Conservation (phyloP, 2,329 filamentous ascomycete species). For the Colletotrichum endophyticum region DNA sequence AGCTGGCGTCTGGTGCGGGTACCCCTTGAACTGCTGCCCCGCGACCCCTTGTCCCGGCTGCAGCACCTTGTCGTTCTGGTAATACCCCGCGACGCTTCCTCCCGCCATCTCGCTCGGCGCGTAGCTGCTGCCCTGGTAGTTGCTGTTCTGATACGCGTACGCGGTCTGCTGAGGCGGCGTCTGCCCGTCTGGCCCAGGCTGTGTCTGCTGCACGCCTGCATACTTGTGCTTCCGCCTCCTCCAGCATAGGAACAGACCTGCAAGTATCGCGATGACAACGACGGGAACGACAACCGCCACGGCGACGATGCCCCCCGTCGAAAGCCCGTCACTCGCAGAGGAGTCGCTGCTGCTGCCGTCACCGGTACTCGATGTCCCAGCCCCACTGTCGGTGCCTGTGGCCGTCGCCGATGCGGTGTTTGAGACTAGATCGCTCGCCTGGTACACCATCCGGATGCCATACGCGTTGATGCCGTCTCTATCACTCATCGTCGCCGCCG, state of each 20-base stretch:
- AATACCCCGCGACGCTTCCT: neutral
- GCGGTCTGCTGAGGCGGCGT: neutral
- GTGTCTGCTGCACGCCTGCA: slow-evolving; percentile 4
- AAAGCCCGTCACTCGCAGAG: neutral
- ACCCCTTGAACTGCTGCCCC: slow-evolving; percentile 5
- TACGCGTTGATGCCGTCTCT: slow-evolving; percentile 26
- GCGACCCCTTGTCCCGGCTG: neutral
- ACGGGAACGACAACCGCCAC: neutral
- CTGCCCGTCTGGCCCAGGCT: neutral
- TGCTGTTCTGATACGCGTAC: neutral
- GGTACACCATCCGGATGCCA: slow-evolving; percentile 30
- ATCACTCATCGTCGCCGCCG: slow-evolving; percentile 9
- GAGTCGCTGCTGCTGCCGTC: neutral
- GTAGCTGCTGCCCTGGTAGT: neutral
- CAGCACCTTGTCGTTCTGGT: slow-evolving; percentile 17
- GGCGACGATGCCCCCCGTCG: neutral
- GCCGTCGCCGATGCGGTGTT: neutral
- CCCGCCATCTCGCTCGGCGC: slow-evolving; percentile 3
- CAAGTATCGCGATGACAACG: slow-evolving; percentile 1
- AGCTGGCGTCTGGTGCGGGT: neutral
- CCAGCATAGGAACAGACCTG: slow-evolving; percentile 9
- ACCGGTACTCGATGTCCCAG: neutral
- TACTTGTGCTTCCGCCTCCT: slow-evolving; percentile 5
- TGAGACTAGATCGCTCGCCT: slow-evolving; percentile 22
- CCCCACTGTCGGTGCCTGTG: neutral